Base-by-base conservation (phyloP, 2,329 filamentous ascomycete species). In the Monilinia laxa region DNA sequence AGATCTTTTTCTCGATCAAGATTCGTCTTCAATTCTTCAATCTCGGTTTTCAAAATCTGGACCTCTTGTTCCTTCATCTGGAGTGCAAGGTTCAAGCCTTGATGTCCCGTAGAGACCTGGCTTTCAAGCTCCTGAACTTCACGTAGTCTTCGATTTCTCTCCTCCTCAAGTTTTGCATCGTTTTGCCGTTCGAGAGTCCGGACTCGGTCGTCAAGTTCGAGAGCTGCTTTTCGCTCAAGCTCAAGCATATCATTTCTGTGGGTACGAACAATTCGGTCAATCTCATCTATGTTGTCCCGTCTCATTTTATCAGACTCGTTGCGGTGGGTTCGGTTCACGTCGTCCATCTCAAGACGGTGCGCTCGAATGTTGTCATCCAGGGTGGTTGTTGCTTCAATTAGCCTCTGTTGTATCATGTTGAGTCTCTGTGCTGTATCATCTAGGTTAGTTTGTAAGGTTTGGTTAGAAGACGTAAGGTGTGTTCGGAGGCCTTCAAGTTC, bases 191-290 rank as follows among this genome's bases (percentile, higher is more conserved):
- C 76, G 23, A 78, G 23, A 47, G 76, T 72, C 68, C 75, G 69
- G 55, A 75, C 45, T 69, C 70, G 67, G 51, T 75, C 70, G 42
- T 77, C 74, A 28, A 76, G 57, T 66, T 77, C 75, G 25, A 81
- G 81, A 51, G 87, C 84, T 69, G 90, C 82, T 56, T 84, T 85
- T 64, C 85, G 82, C 73, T 87, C 85, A 45, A 92, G 72, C 5
- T 86, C 84, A 7, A 87, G 85, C 20, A 94, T 74, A 62, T 91
- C 88, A 64, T 91, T 87, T 68, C 86, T 83, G 70, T 94, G 88
- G 56, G 84, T 81, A 66, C 83, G 85, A 18, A 83, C 79, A 51
- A 89, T 73, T 18, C 82, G 80, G 28, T 89, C 85, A 42, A 86
- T 77, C 66, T 91, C 85, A 10, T 83, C 81, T 65, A 80, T 76